phyloP scores from a whole-genome alignment of 208 protist species.

The Spongospora subterranea region DNA sequence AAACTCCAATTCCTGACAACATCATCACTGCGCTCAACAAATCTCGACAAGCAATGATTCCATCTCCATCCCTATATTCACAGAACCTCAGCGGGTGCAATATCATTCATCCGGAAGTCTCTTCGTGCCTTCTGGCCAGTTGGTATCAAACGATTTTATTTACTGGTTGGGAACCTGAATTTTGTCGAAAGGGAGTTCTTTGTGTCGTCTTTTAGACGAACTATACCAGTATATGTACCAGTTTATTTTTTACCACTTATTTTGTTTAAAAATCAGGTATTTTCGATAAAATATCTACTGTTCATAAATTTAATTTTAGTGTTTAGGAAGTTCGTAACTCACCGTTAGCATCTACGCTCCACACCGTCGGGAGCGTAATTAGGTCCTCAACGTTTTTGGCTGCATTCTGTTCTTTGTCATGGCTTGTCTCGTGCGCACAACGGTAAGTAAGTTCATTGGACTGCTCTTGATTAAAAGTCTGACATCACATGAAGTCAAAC shows the following conservation, averaged over 20 bases:
- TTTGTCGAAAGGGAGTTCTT: not conserved
- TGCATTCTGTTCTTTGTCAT: not conserved
- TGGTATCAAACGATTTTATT: not conserved
- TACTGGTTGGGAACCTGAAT: not conserved
- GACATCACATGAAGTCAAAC: not conserved
- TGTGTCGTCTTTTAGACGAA: not conserved
- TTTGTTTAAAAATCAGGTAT: not conserved
- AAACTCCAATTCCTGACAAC: not conserved
- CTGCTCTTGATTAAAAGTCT: not conserved
- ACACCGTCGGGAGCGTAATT: not conserved
- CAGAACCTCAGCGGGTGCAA: too few species aligned
- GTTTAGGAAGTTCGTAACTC: not conserved
- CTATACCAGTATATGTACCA: constrained; percentile 8
- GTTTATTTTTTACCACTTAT: constrained; percentile 38
- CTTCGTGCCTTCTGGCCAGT: not conserved
- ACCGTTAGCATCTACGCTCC: not conserved
- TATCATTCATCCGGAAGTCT: not conserved
- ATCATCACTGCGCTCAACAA: too few species aligned
- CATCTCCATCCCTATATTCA: too few species aligned
- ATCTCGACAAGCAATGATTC: too few species aligned
- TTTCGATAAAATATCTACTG: not conserved
- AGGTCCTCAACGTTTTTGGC: constrained; percentile 11
- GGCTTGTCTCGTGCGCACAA: not conserved
- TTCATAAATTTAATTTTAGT: not conserved
- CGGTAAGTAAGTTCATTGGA: not conserved